Base-by-base conservation (phyloP, 139 green algal species). In the Chlamydomonas asymmetrica region DNA sequence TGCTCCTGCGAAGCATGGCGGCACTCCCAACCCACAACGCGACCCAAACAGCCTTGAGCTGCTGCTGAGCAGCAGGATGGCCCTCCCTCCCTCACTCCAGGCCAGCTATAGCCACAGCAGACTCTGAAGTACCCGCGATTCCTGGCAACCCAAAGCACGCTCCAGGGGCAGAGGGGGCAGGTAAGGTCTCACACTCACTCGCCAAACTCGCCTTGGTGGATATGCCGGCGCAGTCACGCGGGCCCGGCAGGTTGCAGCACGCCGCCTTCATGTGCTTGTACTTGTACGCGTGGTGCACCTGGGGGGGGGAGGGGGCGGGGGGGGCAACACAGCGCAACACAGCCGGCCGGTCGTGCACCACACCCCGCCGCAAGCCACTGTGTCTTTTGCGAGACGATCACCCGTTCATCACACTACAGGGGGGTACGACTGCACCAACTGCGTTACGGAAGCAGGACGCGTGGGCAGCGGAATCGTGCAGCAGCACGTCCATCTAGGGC, bases 261-360 rank as follows among this genome's bases (percentile, higher is more conserved):
- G 85, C 79, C 3, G 79, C 74, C 43, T 80, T 79, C 34, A 85
- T 66, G 67, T 84, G 78, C 31, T 80, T 79, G 73, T 84, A 84
- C 41, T 80, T 80, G 80, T 90, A 90, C 22, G 25, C 60, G 73
- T 69, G 64, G 10, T 41, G 41, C 22, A 87, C 72, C 35, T 79
- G 56, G 8, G 43, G 39, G 25, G 8, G 29, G 8, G 45, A 25
- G 45, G 45, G 45, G 18, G 45, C 13, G 45, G 45, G 45, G 45
- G 13, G 45, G 45, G 45, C 45, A 16, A 52, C 13, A 50, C 34
- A 52, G 41, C 45, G 20, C 40, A 57, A 60, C 40, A 59, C 38
- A 29, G 43, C 16, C 22, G 59, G 18, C 10, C 22, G 13, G n/a
- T 35, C 25, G n/a, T 10, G 18, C n/a, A 22, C n/a, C 59, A 65